Base-by-base conservation (phyloP, 75 land plant genomes). In the Pinus tabuliformis region DNA sequence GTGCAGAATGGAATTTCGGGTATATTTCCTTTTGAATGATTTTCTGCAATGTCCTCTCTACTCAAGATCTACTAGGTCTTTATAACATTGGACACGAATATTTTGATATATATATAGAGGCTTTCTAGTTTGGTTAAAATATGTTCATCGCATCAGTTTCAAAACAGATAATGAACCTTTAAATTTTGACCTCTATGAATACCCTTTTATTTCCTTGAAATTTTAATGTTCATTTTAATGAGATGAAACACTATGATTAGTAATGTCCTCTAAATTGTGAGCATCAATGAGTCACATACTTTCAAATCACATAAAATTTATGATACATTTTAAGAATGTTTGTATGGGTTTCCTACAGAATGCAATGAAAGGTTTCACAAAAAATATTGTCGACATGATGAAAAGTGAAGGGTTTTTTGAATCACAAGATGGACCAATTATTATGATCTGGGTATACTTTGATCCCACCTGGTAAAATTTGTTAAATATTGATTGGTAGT, bases 1-100 rank as follows among this genome's bases (percentile, higher is more conserved):
- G 89, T 78, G 96, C 92, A 4, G 93, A 95, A 73, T 96, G 99
- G 99, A 96, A 94, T 75, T 93, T 90, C 79, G 97, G 98, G 98
- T 95, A 28, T 24, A 4, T 26, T 49, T 76, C 16, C 21, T 22
- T 76, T 11, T 16, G 28, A 37, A 17, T 33, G 1, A 75, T 57
- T 57, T 4, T 75, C 3, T 57, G 16, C 4, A 15, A 20, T 5
- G 15, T 64, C 56, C 16, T 45, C 33, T 21, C n/a, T 24, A 64
- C 52, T 64, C n/a, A 45, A 60, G 6, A 18, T 9, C 17, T 13
- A 30, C 24, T 24, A 22, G 13, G 21, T 20, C 3, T 39, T 16
- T 52, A 33, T 33, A 11, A 68, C 13, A 68, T 11, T 68, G 4
- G 4, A 68, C n/a, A 45, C 14, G 11, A 68, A 6, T 39, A 2